These are phyloP conservation scores for Nannochloris sp. DNA, from an alignment of 139 green algal genomes.

Conservation along the genomic window DNA sequence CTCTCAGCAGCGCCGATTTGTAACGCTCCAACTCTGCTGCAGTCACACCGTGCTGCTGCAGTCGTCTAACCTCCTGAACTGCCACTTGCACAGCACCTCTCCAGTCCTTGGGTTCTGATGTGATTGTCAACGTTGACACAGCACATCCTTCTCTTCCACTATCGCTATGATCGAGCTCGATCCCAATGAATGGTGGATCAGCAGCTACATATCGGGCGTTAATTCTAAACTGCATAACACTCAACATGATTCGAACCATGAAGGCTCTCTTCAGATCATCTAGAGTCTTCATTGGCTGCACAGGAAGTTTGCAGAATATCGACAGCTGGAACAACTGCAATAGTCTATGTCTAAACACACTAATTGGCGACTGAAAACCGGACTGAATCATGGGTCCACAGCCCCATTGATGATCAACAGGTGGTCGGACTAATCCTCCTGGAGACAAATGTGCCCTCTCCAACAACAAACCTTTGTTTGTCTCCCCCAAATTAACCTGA, in stretches of 20 bases:
- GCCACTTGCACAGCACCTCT: conserved; percentile 47
- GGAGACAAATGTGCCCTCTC: not conserved
- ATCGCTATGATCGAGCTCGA: conserved; percentile 90
- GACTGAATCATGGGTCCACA: conserved; percentile 16
- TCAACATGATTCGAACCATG: conserved; percentile 84
- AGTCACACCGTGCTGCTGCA: conserved; percentile 85
- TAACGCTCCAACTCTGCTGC: conserved; percentile 83
- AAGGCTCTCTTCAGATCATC: conserved; percentile 60
- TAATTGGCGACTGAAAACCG: conserved; percentile 36
- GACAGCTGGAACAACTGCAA: conserved; percentile 90
- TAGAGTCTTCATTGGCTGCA: conserved; percentile 60
- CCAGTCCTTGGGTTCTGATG: conserved; percentile 83
- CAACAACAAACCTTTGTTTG: conserved; percentile 3
- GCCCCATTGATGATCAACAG: conserved; percentile 80
- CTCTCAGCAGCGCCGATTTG: conserved; percentile 72
- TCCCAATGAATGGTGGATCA: conserved; percentile 69
- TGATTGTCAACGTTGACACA: conserved; percentile 91
- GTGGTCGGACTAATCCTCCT: conserved; percentile 56
- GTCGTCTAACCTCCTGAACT: conserved; percentile 74
- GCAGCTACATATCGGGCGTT: conserved; percentile 55
- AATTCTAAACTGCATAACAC: conserved; percentile 85
- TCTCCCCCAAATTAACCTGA: not conserved
- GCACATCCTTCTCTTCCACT: conserved; percentile 82
- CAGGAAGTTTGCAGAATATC: conserved; percentile 94
- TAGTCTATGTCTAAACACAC: conserved; percentile 89